Evolutionary conservation across 208 protist species (phyloP), one percentile per base, ranked within the genome.

Genomic region (Leishmania gerbilli): DNA sequence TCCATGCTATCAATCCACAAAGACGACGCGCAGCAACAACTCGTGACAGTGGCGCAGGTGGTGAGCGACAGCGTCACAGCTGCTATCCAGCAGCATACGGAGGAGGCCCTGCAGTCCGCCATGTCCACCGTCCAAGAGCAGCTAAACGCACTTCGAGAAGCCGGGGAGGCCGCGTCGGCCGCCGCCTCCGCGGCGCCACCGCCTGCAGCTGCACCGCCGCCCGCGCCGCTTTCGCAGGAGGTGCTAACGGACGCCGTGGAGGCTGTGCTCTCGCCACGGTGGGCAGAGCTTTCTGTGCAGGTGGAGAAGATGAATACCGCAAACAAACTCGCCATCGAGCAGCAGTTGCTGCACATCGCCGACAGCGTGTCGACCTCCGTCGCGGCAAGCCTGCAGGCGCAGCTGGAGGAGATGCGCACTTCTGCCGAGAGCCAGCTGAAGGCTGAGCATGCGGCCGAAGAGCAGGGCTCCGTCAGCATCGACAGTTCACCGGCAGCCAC

Each of bases 41-140:
- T 94, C 71, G 34, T 92, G 67, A 81, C 81, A 34, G 74, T 93
- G 79, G 91, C 88, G 53, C 89, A 93, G 79, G 88, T 88, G n/a
- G 89, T 96, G 62, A 92, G 89, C 74, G 93, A 93, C 45, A 92
- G 88, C 77, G 89, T 95, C 74, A 40, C 85, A 11, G 83, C 85
- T 7, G 84, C 90, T 27, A 77, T 95, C 51, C 84, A 88, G 79
- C 69, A 79, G 6, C 82, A 76, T 49, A 87, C 80, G 24, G 34
- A 49, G 13, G 85, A 84, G 69, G 81, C 83, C 9, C 53, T 91
- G 60, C 51, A 75, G 53, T 42, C 79, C 13, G 85, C 85, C 45
- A 76, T 88, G 74, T 45, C 79, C 13, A 78, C 81, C 27, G 62
- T 89, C 3, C 74, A 86, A 51, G 76, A 84, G 51, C 79, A 89